Evolutionary conservation across 2,329 filamentous ascomycete species (phyloP).

Genomic region (Aureobasidium sp.): DNA sequence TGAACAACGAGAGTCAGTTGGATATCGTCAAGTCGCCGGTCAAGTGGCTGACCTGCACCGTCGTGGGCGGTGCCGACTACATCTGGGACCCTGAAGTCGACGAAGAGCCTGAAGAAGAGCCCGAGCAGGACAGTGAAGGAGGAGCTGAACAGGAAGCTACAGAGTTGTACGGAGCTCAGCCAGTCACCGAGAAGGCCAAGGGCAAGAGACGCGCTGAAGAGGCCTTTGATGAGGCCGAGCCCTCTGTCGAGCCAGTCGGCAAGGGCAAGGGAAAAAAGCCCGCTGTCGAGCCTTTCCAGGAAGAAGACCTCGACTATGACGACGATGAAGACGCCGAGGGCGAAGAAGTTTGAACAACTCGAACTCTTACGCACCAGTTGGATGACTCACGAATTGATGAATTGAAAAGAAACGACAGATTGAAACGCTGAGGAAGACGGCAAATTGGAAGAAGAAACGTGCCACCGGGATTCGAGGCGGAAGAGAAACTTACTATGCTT

Average conservation of each 20-base stretch:
- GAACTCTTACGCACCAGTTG: background rate
- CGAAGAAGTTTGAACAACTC: background rate
- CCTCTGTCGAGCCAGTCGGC: background rate
- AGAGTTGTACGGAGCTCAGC: background rate
- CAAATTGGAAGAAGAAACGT: background rate
- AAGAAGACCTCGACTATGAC: background rate
- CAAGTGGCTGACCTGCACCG: slow-evolving; percentile 40
- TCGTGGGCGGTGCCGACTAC: slow-evolving; percentile 28
- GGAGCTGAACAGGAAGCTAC: background rate
- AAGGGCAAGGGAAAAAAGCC: slow-evolving; percentile 3
- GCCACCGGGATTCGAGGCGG: background rate
- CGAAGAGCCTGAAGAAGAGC: slow-evolving; percentile 12
- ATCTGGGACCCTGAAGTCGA: slow-evolving; percentile 11
- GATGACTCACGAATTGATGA: background rate
- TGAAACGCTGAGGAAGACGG: background rate
- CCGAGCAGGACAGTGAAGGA: background rate
- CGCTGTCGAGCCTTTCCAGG: background rate
- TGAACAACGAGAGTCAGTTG: slow-evolving; percentile 35
- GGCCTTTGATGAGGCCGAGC: background rate
- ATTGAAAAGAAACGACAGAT: background rate
- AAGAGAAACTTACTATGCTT: background rate
- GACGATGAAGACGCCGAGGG: background rate
- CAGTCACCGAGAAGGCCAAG: slow-evolving; percentile 8
- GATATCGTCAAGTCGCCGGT: slow-evolving; percentile 31
- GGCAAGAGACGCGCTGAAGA: background rate